Conservation (phyloP, 2,329 filamentous ascomycete genomes). For the Orbilia brochopaga region DNA sequence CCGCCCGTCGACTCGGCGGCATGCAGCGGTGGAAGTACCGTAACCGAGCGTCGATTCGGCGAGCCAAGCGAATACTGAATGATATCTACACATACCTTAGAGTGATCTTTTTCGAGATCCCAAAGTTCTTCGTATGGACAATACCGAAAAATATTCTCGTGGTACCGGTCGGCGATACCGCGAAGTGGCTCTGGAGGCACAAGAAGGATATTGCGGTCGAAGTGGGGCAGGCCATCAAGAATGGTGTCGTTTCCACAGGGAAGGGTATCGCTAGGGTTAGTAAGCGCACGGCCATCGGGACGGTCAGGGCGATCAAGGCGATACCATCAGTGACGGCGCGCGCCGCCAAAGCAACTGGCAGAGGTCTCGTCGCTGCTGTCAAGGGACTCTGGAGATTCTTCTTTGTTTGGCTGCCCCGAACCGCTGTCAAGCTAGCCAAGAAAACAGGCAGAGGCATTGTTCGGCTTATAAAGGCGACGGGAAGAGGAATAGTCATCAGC, state of each 20-base stretch:
- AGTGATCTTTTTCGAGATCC: conserved; percentile 29
- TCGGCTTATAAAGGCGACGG: conserved; percentile 38
- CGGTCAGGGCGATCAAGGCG: conserved; percentile 37
- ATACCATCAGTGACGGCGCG: conserved; percentile 21
- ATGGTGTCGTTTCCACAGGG: conserved; percentile 20
- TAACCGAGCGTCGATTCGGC: conserved; percentile 21
- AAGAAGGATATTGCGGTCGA: conserved; percentile 32
- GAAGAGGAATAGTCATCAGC: conserved; percentile 3
- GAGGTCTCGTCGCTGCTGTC: conserved; percentile 13
- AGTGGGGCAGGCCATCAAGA: conserved; percentile 7
- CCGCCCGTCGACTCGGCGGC: conserved; percentile 37
- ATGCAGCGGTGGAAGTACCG: conserved; percentile 42
- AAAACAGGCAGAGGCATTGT: conserved; percentile 20
- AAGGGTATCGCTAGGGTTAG: conserved; percentile 19
- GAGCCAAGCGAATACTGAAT: conserved; percentile 6
- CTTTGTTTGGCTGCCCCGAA: too few species aligned
- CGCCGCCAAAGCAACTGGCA: conserved; percentile 22
- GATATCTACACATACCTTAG: conserved; percentile 27
- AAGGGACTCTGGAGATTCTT: not conserved
- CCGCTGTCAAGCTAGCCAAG: not conserved
- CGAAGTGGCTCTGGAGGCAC: conserved; percentile 37
- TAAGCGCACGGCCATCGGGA: conserved; percentile 26
- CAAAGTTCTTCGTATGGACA: conserved; percentile 41
- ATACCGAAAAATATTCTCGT: conserved; percentile 40
- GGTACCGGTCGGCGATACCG: conserved; percentile 10